Conservation (phyloP, 371 early-diverging fungal species). For the Apophysomyces sp. region DNA sequence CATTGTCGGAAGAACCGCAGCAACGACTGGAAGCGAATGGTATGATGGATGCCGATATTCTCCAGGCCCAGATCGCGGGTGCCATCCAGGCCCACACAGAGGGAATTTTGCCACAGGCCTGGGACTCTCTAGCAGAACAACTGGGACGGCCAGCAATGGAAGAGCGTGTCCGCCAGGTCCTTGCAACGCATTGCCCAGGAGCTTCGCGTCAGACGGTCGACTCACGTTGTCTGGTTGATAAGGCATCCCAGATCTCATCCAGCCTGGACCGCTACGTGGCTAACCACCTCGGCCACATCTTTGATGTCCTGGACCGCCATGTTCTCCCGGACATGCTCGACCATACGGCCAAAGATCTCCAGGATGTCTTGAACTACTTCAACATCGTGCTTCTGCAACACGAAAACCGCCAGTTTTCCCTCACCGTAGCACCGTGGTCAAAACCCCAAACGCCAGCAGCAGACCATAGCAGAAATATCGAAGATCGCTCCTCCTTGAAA, state of each 20-base stretch:
- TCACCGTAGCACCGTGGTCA: conserved; percentile 34
- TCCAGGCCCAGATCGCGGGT: conserved; percentile 42
- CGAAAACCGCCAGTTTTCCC: conserved; percentile 21
- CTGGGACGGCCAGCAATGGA: conserved; percentile 35
- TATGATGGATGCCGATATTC: conserved; percentile 37
- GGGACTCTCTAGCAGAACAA: conserved; percentile 34
- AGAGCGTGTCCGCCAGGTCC: conserved; percentile 14
- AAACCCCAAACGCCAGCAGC: neutral
- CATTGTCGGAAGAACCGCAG: conserved; percentile 4
- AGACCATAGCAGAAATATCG: too few relatives aligned
- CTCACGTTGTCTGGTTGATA: conserved; percentile 23
- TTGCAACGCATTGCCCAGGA: conserved; percentile 17
- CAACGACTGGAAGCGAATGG: conserved; percentile 2
- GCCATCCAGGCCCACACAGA: conserved; percentile 45
- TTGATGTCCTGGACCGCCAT: conserved; percentile 22
- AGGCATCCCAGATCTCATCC: conserved; percentile 20
- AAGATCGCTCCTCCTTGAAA: neutral
- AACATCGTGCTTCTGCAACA: conserved; percentile 29
- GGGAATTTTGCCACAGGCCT: conserved; percentile 35
- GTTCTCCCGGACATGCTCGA: conserved; percentile 34
- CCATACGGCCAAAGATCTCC: conserved; percentile 32
- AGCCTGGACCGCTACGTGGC: conserved; percentile 31
- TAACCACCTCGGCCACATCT: conserved; percentile 19
- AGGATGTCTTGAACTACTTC: conserved; percentile 36
- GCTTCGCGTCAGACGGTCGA: neutral